Conservation (phyloP, 2,329 filamentous ascomycete species). For the Scopulariopsis brevicaulis region DNA sequence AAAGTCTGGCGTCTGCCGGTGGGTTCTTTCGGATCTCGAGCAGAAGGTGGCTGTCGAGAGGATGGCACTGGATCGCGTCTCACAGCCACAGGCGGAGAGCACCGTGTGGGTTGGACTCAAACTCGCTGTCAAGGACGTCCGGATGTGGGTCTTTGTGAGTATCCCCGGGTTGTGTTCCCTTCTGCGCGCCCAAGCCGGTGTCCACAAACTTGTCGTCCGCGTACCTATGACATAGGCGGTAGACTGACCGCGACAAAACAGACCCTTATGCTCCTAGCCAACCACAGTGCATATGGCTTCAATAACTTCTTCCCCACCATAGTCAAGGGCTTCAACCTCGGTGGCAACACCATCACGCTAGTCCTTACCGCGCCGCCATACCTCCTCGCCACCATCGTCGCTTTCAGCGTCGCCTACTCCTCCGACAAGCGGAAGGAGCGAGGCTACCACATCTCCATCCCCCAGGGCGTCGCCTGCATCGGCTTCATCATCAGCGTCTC, state of each 20-base stretch:
- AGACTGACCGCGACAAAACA: slow-evolving; percentile 19
- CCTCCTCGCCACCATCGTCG: slow-evolving; percentile 13
- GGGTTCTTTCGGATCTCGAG: not conserved
- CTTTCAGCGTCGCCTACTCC: slow-evolving; percentile 21
- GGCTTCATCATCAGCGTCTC: slow-evolving; percentile 14
- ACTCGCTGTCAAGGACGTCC: not conserved
- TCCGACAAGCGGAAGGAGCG: slow-evolving; percentile 25
- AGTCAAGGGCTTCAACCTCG: slow-evolving; percentile 13
- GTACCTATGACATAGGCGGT: not conserved
- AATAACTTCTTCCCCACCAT: slow-evolving; percentile 16
- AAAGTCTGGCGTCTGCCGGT: not conserved
- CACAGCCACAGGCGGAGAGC: not conserved
- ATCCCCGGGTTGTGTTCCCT: too few relatives aligned
- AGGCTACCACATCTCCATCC: slow-evolving; percentile 21
- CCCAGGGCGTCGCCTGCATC: slow-evolving; percentile 10
- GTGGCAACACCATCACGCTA: slow-evolving; percentile 12
- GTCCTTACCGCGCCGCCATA: slow-evolving; percentile 18
- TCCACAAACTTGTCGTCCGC: too few relatives aligned
- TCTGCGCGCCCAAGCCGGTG: too few relatives aligned
- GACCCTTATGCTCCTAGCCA: slow-evolving; percentile 34
- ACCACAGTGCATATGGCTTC: slow-evolving; percentile 32
- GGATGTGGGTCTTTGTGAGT: not conserved
- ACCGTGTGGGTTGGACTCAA: not conserved
- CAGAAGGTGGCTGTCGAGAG: not conserved
- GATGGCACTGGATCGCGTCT: not conserved